These are phyloP conservation scores for Zygosaccharomyces kombuchaensis DNA, from an alignment of 805 yeast species.

Conservation along the genomic window DNA sequence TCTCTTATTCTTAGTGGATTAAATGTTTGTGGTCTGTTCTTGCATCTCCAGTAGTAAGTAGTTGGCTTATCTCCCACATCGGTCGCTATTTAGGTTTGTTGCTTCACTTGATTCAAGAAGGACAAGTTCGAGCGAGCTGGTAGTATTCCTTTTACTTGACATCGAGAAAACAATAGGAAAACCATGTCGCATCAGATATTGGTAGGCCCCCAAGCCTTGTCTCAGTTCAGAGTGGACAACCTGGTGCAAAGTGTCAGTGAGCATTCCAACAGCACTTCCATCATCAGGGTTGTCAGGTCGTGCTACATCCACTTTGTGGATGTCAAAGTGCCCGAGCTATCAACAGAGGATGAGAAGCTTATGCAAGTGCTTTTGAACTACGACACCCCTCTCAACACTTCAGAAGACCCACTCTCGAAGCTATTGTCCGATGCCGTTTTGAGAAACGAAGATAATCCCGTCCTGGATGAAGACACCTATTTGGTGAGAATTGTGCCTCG, in stretches of 20 bases:
- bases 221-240: constrained; percentile 76
- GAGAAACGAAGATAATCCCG: constrained; percentile 16
- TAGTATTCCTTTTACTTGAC: not conserved
- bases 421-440: constrained; percentile 29
- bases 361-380: constrained; percentile 65
- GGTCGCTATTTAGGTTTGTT: not conserved
- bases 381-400: constrained; percentile 58
- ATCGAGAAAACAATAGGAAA: not conserved
- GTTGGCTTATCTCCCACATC: not conserved
- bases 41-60: not conserved
- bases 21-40: not conserved
- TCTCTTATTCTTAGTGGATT: not conserved
- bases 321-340: constrained; percentile 37
- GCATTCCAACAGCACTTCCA: constrained; percentile 56
- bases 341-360: constrained; percentile 42
- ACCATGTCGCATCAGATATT: constrained; percentile 47
- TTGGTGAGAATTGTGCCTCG: constrained; percentile 82
- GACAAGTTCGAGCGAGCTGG: not conserved
- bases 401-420: constrained; percentile 37
- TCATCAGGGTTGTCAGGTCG: constrained; percentile 66
- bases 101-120: not conserved
- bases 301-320: constrained; percentile 80
- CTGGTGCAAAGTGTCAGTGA: constrained; percentile 69
- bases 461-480: constrained; percentile 43
- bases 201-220: constrained; percentile 88